Percentiles rank a stretch among this genome's conserved stretches.
Conservation (phyloP, 164 flowering plant genomes). For the Umbilicus rupestris region DNA sequence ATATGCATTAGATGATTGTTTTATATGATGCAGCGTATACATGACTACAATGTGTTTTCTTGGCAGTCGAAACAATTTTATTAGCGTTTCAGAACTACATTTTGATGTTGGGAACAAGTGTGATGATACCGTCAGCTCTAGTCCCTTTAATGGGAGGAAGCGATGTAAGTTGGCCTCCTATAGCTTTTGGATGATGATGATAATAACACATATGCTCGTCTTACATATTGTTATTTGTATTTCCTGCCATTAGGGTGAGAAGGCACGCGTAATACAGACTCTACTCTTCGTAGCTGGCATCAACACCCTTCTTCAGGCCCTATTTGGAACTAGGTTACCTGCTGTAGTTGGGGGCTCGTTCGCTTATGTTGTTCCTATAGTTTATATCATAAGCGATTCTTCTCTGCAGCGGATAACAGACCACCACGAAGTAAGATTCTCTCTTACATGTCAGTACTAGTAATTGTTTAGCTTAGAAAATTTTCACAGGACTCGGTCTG, state of each 20-base stretch:
- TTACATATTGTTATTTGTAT: neutral
- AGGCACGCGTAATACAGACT: conserved; percentile 86
- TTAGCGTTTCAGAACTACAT: conserved; percentile 96
- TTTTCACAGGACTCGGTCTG: no score
- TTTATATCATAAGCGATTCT: conserved; percentile 73
- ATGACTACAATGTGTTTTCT: conserved; percentile 10
- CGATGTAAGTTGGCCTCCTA: conserved; percentile 45
- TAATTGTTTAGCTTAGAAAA: no score
- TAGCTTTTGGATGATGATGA: neutral
- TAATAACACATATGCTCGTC: neutral
- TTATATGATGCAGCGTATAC: neutral
- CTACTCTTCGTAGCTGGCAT: conserved; percentile 85
- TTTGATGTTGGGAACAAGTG: conserved; percentile 83
- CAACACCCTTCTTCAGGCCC: conserved; percentile 90
- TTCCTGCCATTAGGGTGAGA: conserved; percentile 71
- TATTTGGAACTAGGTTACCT: conserved; percentile 91
- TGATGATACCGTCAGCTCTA: conserved; percentile 76
- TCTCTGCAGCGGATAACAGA: conserved; percentile 55
- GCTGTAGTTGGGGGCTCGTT: conserved; percentile 88
- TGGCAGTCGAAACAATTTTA: conserved; percentile 82
- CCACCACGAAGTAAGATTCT: conserved; percentile 59
- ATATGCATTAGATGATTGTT: no score
- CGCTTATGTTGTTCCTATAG: conserved; percentile 73
- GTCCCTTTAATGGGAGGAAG: conserved; percentile 91
- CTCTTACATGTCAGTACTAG: no score